phyloP scores from a whole-genome alignment of 2,329 filamentous ascomycete genomes.

The Aspergillus sp. region DNA sequence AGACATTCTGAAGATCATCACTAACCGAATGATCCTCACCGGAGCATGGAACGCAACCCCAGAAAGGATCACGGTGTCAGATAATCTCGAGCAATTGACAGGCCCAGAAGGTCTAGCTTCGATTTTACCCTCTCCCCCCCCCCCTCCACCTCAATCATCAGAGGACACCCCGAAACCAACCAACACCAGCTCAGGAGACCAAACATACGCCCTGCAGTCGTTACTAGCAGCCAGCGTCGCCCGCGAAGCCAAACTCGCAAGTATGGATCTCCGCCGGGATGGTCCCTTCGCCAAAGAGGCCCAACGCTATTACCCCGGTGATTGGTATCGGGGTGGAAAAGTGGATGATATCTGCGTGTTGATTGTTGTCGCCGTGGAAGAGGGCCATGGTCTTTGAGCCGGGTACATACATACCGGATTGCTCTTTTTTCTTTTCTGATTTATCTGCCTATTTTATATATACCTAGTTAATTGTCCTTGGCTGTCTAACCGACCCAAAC shows the following conservation, averaged over 20 bases:
- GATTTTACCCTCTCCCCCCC: too few relatives aligned
- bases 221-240: slow-evolving; percentile 75
- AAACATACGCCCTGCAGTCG: slow-evolving; percentile 62
- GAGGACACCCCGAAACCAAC: neutral
- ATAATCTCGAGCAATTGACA: slow-evolving; percentile 54
- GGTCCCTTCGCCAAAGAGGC: slow-evolving; percentile 95
- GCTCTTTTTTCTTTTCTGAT: neutral
- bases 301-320: slow-evolving; percentile 77
- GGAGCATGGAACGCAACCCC: slow-evolving; percentile 68
- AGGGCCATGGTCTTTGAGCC: slow-evolving; percentile 10
- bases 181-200: slow-evolving; percentile 9
- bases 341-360: slow-evolving; percentile 92
- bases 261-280: slow-evolving; percentile 73
- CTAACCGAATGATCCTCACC: slow-evolving; percentile 65
- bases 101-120: slow-evolving; percentile 39
- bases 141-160: too few relatives aligned
- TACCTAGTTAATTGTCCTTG: neutral
- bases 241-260: slow-evolving; percentile 76
- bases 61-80: slow-evolving; percentile 59
- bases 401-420: too few relatives aligned
- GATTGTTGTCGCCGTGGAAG: slow-evolving; percentile 70
- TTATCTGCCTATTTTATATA: neutral
- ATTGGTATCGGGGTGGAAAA: slow-evolving; percentile 88
- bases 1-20: slow-evolving; percentile 78
- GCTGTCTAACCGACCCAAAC: too few relatives aligned